phyloP scores from a whole-genome alignment of 345 rosid genomes.

The Gossypium longicalyx region DNA sequence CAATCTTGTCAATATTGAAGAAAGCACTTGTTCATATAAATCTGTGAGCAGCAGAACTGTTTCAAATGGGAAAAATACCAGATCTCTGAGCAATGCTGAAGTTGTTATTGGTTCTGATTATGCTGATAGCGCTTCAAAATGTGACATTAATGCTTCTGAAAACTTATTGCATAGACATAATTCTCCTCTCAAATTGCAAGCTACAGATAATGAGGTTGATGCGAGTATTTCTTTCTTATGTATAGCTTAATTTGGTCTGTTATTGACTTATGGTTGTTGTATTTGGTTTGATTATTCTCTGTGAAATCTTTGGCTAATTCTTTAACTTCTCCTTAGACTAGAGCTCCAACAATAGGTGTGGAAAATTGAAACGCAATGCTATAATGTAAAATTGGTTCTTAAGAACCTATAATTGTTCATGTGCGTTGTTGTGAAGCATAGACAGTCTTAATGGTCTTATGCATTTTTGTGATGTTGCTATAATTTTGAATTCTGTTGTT shows the following conservation, averaged over 20 bases:
- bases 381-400: neutral
- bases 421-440: neutral
- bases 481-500: neutral
- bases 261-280: neutral
- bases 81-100: slow-evolving; percentile 36
- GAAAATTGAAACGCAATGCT: neutral
- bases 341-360: neutral
- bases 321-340: neutral
- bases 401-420: neutral
- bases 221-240: slow-evolving; percentile 28
- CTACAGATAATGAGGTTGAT: slow-evolving; percentile 32
- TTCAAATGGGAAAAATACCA: slow-evolving; percentile 34
- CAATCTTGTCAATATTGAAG: slow-evolving; percentile 52
- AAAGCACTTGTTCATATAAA: slow-evolving; percentile 60
- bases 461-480: neutral
- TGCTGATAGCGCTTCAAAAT: slow-evolving; percentile 48
- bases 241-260: neutral
- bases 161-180: slow-evolving; percentile 24
- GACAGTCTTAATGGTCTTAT: neutral
- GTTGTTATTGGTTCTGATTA: slow-evolving; percentile 30
- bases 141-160: slow-evolving; percentile 39
- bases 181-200: slow-evolving; percentile 40
- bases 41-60: slow-evolving; percentile 34
- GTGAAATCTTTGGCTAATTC: slow-evolving; percentile 10
- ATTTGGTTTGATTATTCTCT: neutral